Evolutionary conservation across 1,139 yeast species (phyloP).

Genomic region (Lodderomyces pseudojiufengensis): DNA sequence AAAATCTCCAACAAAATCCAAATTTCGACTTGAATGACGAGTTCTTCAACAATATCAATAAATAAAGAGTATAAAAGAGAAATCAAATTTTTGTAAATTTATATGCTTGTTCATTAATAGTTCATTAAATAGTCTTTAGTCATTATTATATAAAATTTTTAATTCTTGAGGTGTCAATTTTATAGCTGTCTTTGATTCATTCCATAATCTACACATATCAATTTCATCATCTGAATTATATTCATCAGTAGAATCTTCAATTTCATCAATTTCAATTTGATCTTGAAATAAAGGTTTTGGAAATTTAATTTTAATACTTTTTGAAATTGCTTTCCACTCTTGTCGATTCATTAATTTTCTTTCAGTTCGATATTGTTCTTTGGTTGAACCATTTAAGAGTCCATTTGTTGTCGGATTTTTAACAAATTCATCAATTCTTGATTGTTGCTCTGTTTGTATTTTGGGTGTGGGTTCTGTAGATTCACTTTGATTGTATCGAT

Average conservation of each 20-base stretch:
- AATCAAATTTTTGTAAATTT: no score
- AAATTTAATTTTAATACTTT: not conserved
- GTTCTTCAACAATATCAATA: no score
- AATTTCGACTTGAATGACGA: no score
- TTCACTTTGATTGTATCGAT: not conserved
- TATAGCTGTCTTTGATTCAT: slow-evolving; percentile 1
- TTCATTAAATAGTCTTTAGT: not conserved
- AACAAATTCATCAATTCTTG: slow-evolving; percentile 4
- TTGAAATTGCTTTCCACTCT: not conserved
- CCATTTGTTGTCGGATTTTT: not conserved
- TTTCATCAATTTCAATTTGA: no score
- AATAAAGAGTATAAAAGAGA: no score
- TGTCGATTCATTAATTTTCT: not conserved
- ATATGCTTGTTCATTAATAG: no score
- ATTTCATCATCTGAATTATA: not conserved
- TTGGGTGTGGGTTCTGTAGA: no score
- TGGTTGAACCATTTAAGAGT: not conserved
- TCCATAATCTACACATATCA: slow-evolving; percentile 1
- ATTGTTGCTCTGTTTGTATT: no score
- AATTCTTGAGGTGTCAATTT: slow-evolving; percentile 1
- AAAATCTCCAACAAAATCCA: no score
- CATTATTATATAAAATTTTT: slow-evolving; percentile 2
- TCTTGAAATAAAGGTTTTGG: not conserved
- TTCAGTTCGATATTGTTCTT: not conserved
- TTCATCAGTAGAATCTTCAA: not conserved